Conservation (phyloP, 345 rosid genomes). For the Streptanthus diversifolius region DNA sequence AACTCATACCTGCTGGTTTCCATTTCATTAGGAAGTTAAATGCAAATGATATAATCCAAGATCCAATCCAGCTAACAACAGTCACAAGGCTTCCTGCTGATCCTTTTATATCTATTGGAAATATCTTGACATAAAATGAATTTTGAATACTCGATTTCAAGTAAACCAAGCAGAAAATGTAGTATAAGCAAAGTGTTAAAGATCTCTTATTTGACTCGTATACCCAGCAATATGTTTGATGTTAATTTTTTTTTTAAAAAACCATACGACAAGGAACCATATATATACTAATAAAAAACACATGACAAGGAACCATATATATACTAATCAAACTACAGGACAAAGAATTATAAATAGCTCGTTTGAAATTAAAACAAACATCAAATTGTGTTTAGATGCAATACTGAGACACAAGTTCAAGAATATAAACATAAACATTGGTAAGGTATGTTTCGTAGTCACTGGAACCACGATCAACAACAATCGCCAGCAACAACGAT, state of each 20-base stretch:
- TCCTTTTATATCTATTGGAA: conserved; percentile 75
- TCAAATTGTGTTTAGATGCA: no score
- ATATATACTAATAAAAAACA: background rate
- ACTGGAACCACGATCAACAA: no score
- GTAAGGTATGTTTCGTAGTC: no score
- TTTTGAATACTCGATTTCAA: background rate
- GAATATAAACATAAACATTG: background rate
- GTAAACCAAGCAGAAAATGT: background rate
- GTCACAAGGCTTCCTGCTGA: conserved; percentile 86
- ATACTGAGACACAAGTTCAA: background rate
- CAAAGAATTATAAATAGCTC: no score
- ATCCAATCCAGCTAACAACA: conserved; percentile 69
- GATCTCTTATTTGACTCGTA: background rate
- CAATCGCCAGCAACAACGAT: no score
- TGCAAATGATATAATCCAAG: conserved; percentile 66
- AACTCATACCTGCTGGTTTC: background rate
- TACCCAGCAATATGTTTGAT: background rate
- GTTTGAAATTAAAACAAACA: background rate
- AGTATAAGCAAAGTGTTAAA: background rate
- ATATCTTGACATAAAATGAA: conserved; percentile 45
- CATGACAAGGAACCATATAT: background rate
- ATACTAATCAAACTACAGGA: background rate
- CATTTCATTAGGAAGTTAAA: conserved; percentile 49
- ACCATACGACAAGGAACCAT: background rate
- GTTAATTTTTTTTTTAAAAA: no score